A percentile compares a stretch with the other conserved stretches of the same genome.
Evolutionary conservation across 768 basidiomycete species (phyloP).

Genomic region (Erythrobasidium yunnanense): DNA sequence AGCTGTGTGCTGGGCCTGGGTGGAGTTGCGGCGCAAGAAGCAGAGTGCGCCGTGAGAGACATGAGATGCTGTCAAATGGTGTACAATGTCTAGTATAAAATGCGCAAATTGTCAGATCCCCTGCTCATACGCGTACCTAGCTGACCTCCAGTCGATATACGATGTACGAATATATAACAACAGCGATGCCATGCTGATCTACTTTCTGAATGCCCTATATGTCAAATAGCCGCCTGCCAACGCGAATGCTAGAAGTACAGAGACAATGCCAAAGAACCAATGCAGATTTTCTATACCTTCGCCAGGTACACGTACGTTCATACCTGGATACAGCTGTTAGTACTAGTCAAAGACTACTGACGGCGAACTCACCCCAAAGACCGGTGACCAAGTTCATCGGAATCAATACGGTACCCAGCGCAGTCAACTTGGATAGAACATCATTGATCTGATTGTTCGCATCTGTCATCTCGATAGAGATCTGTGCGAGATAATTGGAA

Average conservation of each 20-base stretch:
- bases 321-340: constrained; percentile 39
- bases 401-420: constrained; percentile 90
- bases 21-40: background rate
- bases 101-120: too few species aligned
- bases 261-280: constrained; percentile 69
- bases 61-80: too few species aligned
- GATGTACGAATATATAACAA: too few species aligned
- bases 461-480: constrained; percentile 99
- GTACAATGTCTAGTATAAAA: too few species aligned
- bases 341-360: background rate
- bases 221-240: constrained; percentile 34
- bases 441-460: constrained; percentile 99
- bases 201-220: constrained; percentile 43
- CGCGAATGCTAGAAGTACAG: constrained; percentile 66
- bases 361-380: constrained; percentile 38
- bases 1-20: background rate
- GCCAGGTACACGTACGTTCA: constrained; percentile 97
- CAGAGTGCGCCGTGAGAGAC: too few species aligned
- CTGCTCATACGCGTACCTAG: too few species aligned
- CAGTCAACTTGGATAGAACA: constrained; percentile 90
- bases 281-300: constrained; percentile 47
- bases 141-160: too few species aligned
- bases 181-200: too few species aligned
- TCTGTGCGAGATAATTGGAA: constrained; percentile 97
- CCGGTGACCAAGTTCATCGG: constrained; percentile 76